These are phyloP conservation scores for Penicillium lagena DNA, from an alignment of 495 filamentous ascomycete genomes.

Conservation along the genomic window DNA sequence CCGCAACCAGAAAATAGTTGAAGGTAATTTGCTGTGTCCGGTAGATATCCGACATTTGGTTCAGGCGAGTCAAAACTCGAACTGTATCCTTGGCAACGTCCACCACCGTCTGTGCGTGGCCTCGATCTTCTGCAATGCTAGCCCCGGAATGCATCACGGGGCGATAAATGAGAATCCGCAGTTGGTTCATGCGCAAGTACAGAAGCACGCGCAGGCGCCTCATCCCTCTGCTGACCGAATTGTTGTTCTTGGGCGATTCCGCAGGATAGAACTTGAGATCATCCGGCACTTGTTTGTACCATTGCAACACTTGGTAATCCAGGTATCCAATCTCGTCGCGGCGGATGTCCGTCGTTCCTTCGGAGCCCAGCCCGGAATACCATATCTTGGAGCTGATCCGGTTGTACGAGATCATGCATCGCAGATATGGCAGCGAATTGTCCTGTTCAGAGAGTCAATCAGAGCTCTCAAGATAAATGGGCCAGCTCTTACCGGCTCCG, in stretches of 20 bases:
- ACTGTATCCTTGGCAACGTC: constrained; percentile 78
- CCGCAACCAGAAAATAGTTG: constrained; percentile 80
- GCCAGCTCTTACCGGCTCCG: constrained; percentile 58
- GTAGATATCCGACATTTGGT: constrained; percentile 77
- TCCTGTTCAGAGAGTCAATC: constrained; percentile 39
- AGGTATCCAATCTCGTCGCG: constrained; percentile 66
- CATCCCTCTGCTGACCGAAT: constrained; percentile 38
- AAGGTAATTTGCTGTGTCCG: constrained; percentile 73
- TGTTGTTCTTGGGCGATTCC: constrained; percentile 36
- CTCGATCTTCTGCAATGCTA: constrained; percentile 66
- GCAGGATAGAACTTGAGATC: constrained; percentile 53
- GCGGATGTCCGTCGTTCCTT: constrained; percentile 45
- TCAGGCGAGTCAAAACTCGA: constrained; percentile 63
- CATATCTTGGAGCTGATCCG: constrained; percentile 74
- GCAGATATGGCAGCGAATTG: constrained; percentile 58
- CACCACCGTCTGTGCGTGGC: constrained; percentile 63
- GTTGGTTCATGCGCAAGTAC: constrained; percentile 71
- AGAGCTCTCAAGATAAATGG: neutral
- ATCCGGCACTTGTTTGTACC: constrained; percentile 62
- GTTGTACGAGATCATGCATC: constrained; percentile 73
- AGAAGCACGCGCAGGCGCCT: constrained; percentile 48
- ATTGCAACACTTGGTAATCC: constrained; percentile 70
- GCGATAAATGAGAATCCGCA: constrained; percentile 76
- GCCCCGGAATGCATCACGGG: constrained; percentile 71
- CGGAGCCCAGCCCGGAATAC: constrained; percentile 50